Conservation (phyloP, 345 rosid genomes). For the Bruguiera parviflora region DNA sequence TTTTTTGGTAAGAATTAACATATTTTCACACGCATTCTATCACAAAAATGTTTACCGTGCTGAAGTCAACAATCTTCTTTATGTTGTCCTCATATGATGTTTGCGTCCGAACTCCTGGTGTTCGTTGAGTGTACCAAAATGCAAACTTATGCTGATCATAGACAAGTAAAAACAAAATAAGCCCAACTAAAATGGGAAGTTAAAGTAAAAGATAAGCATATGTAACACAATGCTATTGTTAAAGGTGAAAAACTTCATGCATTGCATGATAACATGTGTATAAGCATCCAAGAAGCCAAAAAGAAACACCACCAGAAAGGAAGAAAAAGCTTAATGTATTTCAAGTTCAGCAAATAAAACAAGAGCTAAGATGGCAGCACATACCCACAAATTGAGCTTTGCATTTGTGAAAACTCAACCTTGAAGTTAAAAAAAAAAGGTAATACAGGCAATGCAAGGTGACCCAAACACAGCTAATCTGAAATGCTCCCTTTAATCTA, state of each 20-base stretch:
- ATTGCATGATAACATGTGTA: neutral
- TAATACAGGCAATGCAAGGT: no score
- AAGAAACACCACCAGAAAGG: neutral
- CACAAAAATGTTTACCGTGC: constrained; percentile 56
- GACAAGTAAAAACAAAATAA: constrained; percentile 16
- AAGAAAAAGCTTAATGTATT: no score
- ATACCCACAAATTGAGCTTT: no score
- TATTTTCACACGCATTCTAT: no score
- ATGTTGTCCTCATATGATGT: constrained; percentile 93
- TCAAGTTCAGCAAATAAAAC: no score
- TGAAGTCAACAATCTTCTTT: constrained; percentile 88
- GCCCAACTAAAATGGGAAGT: neutral
- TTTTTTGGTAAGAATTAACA: neutral
- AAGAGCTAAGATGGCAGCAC: no score
- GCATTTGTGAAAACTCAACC: no score
- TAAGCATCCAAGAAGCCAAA: neutral
- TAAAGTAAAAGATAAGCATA: no score
- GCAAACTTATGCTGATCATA: constrained; percentile 67
- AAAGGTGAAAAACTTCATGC: neutral
- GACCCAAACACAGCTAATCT: no score
- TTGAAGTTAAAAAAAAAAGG: no score
- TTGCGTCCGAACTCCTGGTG: constrained; percentile 82
- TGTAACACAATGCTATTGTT: neutral
- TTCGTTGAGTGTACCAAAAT: constrained; percentile 96
- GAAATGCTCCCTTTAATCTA: no score